Percentiles rank a stretch among this genome's conserved stretches.
These are phyloP conservation scores for Sphagnum magellanicum DNA, from an alignment of 228 moss, liverwort and hornwort genomes.

Conservation along the genomic window DNA sequence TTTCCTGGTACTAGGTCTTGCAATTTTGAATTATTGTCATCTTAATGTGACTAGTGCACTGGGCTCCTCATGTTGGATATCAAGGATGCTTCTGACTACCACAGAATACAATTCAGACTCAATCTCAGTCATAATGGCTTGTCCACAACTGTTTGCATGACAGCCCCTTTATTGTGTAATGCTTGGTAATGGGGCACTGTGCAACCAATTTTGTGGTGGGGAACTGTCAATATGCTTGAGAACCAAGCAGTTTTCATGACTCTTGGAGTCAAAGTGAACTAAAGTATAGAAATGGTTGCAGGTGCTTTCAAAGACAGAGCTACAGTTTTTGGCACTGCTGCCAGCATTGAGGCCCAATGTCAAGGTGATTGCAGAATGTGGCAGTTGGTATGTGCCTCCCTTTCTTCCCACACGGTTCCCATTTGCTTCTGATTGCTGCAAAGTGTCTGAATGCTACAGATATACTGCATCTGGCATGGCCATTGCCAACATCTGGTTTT, in stretches of 20 bases:
- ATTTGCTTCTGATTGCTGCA: neutral
- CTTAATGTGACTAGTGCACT: neutral
- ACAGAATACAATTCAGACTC: no score
- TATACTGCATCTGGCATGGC: no score
- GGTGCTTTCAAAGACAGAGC: slow-evolving; percentile 88
- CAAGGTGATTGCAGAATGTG: slow-evolving; percentile 96
- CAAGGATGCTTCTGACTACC: no score
- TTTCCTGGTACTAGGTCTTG: neutral
- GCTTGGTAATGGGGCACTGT: neutral
- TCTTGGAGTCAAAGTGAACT: no score
- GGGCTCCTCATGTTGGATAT: neutral
- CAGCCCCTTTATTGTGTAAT: neutral
- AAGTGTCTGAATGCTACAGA: no score
- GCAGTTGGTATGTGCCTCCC: slow-evolving; percentile 52
- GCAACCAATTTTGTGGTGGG: no score
- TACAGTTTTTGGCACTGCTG: slow-evolving; percentile 79
- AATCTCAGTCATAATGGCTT: neutral
- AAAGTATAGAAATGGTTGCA: slow-evolving; percentile 8
- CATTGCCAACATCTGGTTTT: neutral
- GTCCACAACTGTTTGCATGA: neutral
- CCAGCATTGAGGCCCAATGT: slow-evolving; percentile 72
- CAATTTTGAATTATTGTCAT: neutral
- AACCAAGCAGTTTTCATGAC: no score
- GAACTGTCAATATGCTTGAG: no score
- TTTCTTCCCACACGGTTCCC: neutral